Base-by-base conservation (phyloP, 2,329 filamentous ascomycete genomes). In the Chalaropsis ovoidea region DNA sequence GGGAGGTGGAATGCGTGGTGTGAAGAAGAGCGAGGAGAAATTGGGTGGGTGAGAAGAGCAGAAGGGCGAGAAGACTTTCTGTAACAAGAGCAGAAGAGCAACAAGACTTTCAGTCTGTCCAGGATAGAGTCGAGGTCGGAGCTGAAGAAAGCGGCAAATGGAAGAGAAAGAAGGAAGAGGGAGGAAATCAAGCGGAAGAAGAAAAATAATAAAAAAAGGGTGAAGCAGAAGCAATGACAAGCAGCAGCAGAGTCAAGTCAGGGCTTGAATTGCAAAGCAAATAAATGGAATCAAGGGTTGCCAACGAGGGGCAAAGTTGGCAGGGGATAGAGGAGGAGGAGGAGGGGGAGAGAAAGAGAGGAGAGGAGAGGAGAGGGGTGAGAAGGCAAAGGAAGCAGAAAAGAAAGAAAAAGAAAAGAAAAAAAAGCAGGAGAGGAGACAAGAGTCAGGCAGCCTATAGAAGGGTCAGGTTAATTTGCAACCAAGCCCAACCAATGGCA, bases 341-440 rank as follows among this genome's bases (percentile, higher is more conserved):
- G 62, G 39, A 56, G 62, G 39, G 45, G 22, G 62, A 47, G 54
- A 13, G 31, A 52, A 35, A 54, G 49, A 42, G 62, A 61, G 54
- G 31, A 54, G 52, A 49, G 35, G 52, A 49, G 56, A 60, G 43
- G 66, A 49, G 41, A 62, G 19, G 45, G 62, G 56, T 45, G 58
- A 35, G 62, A 61, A 65, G 66, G 65, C 58, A 68, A 64, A 66
- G 67, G 61, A 63, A 58, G 24, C 61, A 61, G 67, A 61, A 24
- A 52, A 27, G 47, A 52, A 24, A 27, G 6, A 15, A 24, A 63
- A 68, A 56, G 8, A 67, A 63, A 66, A 67, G 54, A 61, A 58
- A n/a, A 63, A 61, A 68, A 58, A 15, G 31, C 3, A 60, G 66
- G 60, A 65, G 47, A 43, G 63, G 42, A 60, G 39, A 43, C 62